Evolutionary conservation across 1,139 yeast species (phyloP).

Genomic region (Suhomyces bribrorum): DNA sequence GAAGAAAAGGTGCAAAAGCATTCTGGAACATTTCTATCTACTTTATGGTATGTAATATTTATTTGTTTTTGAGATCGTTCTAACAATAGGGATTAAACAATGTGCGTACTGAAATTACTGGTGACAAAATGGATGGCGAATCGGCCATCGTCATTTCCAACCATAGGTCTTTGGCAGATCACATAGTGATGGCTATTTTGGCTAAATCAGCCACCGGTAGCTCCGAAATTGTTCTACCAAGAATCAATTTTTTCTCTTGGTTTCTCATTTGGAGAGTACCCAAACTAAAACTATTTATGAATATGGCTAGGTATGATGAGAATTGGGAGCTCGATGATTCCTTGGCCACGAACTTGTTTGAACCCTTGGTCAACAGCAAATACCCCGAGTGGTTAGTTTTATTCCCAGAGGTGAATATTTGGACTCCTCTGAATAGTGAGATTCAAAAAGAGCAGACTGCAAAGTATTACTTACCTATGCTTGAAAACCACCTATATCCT

Average conservation of each 20-base stretch:
- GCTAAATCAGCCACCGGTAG: constrained; percentile 27
- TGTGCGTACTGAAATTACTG: constrained; percentile 39
- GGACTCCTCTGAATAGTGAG: constrained; percentile 46
- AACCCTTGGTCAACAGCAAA: constrained; percentile 26
- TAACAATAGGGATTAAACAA: constrained; percentile 34
- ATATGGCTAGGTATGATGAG: constrained; percentile 55
- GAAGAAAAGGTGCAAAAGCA: constrained; percentile 22
- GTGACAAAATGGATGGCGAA: constrained; percentile 46
- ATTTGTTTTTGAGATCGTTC: constrained; percentile 2
- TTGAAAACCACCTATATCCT: constrained; percentile 63
- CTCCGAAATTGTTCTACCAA: constrained; percentile 27
- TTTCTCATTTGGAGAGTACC: constrained; percentile 60
- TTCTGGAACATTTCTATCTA: constrained; percentile 42
- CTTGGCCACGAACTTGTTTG: constrained; percentile 27
- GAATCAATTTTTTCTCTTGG: constrained; percentile 61
- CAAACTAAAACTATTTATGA: constrained; percentile 38
- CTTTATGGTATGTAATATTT: constrained; percentile 31
- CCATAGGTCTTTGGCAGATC: constrained; percentile 59
- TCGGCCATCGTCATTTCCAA: constrained; percentile 53
- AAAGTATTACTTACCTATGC: constrained; percentile 53
- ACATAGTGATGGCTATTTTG: constrained; percentile 48
- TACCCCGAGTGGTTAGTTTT: constrained; percentile 56
- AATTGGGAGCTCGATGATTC: constrained; percentile 58
- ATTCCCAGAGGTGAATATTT: constrained; percentile 76
- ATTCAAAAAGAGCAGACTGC: constrained; percentile 54